Conservation (phyloP, 306 rosid species). For the Datisca glomerata region DNA sequence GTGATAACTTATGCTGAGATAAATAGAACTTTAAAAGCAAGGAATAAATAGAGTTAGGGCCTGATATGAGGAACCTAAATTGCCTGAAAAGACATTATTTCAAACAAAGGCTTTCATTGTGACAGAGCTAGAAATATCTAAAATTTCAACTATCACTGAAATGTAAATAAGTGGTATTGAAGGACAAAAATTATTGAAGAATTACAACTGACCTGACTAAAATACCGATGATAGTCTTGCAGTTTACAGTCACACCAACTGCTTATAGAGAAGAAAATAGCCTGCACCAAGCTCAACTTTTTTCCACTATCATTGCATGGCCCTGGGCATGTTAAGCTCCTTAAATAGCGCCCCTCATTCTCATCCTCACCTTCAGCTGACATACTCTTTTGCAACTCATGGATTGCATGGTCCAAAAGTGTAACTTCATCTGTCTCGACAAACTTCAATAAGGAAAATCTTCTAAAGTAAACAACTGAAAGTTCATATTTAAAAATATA, state of each 20-base stretch:
- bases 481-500: background rate
- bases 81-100: background rate
- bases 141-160: background rate
- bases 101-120: too few relatives aligned
- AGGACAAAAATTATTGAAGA: conserved; percentile 3
- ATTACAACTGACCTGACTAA: conserved; percentile 28
- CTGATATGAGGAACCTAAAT: background rate
- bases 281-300: conserved; percentile 29
- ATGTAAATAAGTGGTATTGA: background rate
- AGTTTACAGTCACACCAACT: conserved; percentile 35
- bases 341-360: conserved; percentile 19
- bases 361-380: conserved; percentile 21
- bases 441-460: conserved; percentile 27
- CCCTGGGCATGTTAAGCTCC: conserved; percentile 27
- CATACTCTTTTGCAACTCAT: conserved; percentile 27
- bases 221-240: conserved; percentile 45
- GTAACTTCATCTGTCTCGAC: conserved; percentile 29
- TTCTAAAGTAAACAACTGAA: conserved; percentile 8
- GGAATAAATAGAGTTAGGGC: background rate
- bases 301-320: conserved; percentile 18
- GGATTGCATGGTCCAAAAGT: conserved; percentile 29
- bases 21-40: background rate
- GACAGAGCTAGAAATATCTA: background rate
- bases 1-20: background rate
- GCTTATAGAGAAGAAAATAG: conserved; percentile 36